Evolutionary conservation across 139 green algal species (phyloP).

Genomic region (Picochlorum sp.): DNA sequence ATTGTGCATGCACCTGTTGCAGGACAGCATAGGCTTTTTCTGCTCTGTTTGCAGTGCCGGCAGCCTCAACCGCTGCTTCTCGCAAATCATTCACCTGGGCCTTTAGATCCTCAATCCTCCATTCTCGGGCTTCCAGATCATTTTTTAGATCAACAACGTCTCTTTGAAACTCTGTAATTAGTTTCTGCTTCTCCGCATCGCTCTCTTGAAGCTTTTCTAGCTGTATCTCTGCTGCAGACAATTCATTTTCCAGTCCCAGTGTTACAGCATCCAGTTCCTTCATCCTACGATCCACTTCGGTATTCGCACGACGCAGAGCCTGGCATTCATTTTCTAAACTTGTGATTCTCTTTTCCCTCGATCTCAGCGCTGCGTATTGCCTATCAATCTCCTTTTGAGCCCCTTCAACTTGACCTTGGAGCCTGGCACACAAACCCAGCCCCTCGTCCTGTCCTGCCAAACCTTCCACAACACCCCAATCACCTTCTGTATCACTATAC

Average conservation of each 20-base stretch:
- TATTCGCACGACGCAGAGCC: neutral
- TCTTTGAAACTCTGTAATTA: neutral
- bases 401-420: neutral
- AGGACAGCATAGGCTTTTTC: neutral
- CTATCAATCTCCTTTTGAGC: neutral
- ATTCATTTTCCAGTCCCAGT: conserved; percentile 16
- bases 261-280: neutral
- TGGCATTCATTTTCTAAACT: neutral
- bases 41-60: neutral
- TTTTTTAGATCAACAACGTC: neutral
- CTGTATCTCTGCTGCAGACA: conserved; percentile 7
- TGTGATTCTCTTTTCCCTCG: neutral
- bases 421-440: too few relatives aligned
- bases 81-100: neutral
- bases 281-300: neutral
- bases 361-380: conserved; percentile 3
- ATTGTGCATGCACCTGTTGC: neutral
- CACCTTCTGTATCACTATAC: too few relatives aligned
- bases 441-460: too few relatives aligned
- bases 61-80: neutral
- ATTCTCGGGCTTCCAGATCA: conserved; percentile 9
- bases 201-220: neutral
- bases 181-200: neutral
- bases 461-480: too few relatives aligned
- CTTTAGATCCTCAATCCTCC: conserved; percentile 12